Evolutionary conservation across 2,329 filamentous ascomycete species (phyloP).

Genomic region (Pseudopyricularia javanii): DNA sequence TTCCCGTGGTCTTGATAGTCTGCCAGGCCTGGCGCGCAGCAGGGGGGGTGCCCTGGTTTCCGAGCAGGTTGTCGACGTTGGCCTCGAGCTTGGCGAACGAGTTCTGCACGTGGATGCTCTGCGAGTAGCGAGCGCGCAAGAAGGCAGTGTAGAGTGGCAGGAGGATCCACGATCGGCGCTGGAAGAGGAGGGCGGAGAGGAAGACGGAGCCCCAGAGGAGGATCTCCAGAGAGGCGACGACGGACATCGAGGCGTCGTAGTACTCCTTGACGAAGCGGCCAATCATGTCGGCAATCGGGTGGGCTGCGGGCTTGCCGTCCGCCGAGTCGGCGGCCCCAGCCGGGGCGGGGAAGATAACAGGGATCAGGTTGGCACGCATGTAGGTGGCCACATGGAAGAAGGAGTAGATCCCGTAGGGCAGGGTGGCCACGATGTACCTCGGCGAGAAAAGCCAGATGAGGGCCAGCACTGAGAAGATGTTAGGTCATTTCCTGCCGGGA

Average conservation of each 20-base stretch:
- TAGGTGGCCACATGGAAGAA: constrained; percentile 98
- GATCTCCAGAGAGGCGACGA: constrained; percentile 84
- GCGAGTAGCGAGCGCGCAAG: constrained; percentile 77
- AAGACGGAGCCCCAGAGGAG: constrained; percentile 74
- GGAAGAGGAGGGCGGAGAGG: constrained; percentile 73
- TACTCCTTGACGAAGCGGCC: constrained; percentile 94
- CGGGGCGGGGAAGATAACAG: constrained; percentile 63
- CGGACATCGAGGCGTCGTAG: constrained; percentile 91
- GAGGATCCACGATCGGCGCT: constrained; percentile 82
- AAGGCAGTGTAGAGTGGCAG: constrained; percentile 80
- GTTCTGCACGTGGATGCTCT: constrained; percentile 87
- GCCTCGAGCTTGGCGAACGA: constrained; percentile 62
- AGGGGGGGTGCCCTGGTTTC: constrained; percentile 78
- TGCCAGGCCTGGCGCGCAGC: constrained; percentile 71
- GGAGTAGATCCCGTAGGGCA: constrained; percentile 94
- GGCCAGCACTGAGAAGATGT: constrained; percentile 57
- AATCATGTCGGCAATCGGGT: constrained; percentile 67
- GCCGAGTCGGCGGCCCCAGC: constrained; percentile 41
- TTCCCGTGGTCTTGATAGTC: constrained; percentile 56
- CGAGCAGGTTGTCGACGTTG: constrained; percentile 68
- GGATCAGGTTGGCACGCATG: constrained; percentile 84
- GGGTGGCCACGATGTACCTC: constrained; percentile 79
- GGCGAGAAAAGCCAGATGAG: constrained; percentile 88
- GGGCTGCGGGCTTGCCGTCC: constrained; percentile 39
- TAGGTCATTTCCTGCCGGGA: background rate